These are phyloP conservation scores for Trypanosoma theileri DNA, from an alignment of 208 protist genomes.

Conservation along the genomic window DNA sequence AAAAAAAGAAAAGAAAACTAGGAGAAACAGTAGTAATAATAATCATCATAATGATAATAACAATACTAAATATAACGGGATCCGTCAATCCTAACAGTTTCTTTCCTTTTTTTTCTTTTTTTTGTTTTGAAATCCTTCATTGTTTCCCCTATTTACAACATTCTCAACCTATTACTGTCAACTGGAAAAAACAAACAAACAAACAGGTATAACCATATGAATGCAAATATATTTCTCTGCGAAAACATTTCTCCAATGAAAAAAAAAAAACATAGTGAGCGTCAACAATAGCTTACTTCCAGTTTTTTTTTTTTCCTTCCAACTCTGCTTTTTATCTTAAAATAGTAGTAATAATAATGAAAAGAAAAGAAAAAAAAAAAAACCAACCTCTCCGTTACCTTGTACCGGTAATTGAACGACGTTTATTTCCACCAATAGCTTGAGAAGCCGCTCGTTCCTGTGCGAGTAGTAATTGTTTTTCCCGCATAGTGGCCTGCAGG, in stretches of 20 bases:
- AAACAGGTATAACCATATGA: conserved; percentile 7
- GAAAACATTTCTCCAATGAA: too few relatives aligned
- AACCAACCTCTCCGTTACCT: too few relatives aligned
- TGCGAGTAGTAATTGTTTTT: conserved; percentile 36
- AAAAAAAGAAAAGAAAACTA: conserved; percentile 15
- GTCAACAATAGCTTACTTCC: too few relatives aligned
- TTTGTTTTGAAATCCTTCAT: background rate
- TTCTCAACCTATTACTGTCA: too few relatives aligned
- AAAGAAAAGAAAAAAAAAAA: too few relatives aligned
- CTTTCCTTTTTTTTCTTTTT: background rate
- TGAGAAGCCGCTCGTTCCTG: conserved; percentile 7
- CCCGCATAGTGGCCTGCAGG: conserved; percentile 43
- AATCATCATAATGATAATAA: too few relatives aligned
- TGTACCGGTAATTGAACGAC: background rate
- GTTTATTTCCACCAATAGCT: background rate
- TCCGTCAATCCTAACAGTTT: background rate
- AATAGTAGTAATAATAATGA: too few relatives aligned
- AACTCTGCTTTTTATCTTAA: too few relatives aligned
- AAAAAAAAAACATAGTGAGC: conserved; percentile 7
- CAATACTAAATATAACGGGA: too few relatives aligned
- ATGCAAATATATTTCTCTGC: background rate
- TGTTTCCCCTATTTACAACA: background rate
- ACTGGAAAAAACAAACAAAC: conserved; percentile 19
- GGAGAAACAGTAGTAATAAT: too few relatives aligned
- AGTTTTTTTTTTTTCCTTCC: too few relatives aligned